Percentiles rank a stretch among this genome's conserved stretches.
Conservation (phyloP, 208 protist genomes). For the Trypanosoma avium region DNA sequence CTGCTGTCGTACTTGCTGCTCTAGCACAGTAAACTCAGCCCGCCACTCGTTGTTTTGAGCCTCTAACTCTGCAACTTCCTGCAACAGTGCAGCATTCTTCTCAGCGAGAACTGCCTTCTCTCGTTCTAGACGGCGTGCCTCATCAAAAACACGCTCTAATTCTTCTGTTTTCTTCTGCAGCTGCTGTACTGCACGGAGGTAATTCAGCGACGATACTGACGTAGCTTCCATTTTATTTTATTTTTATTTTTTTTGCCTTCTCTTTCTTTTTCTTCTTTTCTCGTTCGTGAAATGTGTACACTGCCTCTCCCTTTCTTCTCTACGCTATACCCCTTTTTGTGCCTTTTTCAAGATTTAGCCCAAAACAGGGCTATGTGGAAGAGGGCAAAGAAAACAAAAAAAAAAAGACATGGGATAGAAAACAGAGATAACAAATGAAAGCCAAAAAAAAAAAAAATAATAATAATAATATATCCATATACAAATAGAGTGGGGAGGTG, state of each 20-base stretch:
- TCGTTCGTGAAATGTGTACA: too few relatives aligned
- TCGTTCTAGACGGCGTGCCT: slow-evolving; percentile 16
- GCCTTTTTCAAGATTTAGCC: too few relatives aligned
- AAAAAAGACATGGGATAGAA: not conserved
- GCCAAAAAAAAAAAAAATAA: not conserved
- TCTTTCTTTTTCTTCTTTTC: too few relatives aligned
- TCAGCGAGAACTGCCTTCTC: slow-evolving; percentile 32
- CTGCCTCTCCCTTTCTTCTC: too few relatives aligned
- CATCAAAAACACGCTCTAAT: slow-evolving; percentile 9
- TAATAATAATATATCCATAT: not conserved
- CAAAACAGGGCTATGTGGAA: not conserved
- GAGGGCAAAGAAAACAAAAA: not conserved
- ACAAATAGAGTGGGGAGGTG: not conserved
- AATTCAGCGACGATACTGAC: slow-evolving; percentile 10
- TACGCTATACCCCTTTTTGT: too few relatives aligned
- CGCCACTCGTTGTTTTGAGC: slow-evolving; percentile 21
- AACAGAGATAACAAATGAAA: not conserved
- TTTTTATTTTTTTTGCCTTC: too few relatives aligned
- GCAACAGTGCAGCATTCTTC: slow-evolving; percentile 13
- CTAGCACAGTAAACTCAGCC: slow-evolving; percentile 22
- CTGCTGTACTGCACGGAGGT: slow-evolving; percentile 19
- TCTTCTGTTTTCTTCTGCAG: slow-evolving; percentile 28
- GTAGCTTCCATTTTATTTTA: too few relatives aligned
- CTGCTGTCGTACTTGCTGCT: slow-evolving; percentile 24
- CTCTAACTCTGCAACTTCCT: slow-evolving; percentile 12